Base-by-base conservation (phyloP, 2,329 filamentous ascomycete genomes). In the Penicillium sp. region DNA sequence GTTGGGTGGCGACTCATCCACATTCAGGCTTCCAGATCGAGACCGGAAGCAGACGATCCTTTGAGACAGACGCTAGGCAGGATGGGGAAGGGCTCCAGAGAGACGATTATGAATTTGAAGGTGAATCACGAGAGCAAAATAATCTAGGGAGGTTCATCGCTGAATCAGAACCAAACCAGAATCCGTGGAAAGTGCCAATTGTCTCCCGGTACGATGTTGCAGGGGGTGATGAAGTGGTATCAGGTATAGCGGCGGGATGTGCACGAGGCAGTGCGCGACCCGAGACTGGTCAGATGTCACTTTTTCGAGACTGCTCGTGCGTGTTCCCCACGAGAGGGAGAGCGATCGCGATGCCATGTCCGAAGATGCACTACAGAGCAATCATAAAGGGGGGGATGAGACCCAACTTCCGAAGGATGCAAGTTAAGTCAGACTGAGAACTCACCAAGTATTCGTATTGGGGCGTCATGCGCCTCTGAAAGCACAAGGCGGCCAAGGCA, bases 201-300 rank as follows among this genome's bases (percentile, higher is more conserved):
- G n/a, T n/a, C 21, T 7, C 21, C 7, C 7, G 11, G 21, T 23
- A 23, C 11, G 21, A 11, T 7, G 21, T 23, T 7, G 11, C 7
- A 7, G 11, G 21, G 7, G 11, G 7, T 23, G 21, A 7, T 23
- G 21, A 23, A 38, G 20, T 16, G 15, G 40, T 50, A 33, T 42
- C 41, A 39, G 19, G 32, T 47, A 44, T 26, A 48, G 45, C 33
- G 31, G 23, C 31, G 34, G 29, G 32, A 31, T 14, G 37, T 37
- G 48, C 50, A 53, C 48, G 50, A 53, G 50, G 44, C 48, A 53
- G 39, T 32, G 14, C n/a, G 47, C 27, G 50, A 43, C 36, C 50
- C 33, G 36, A 27, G 29, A 31, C 28, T 21, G 23, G 35, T 43
- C 37, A 36, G 33, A 38, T 36, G 38, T 37, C 45, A 39, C 11